These are phyloP conservation scores for Pichia manshurica DNA, from an alignment of 805 yeast species.

Conservation along the genomic window DNA sequence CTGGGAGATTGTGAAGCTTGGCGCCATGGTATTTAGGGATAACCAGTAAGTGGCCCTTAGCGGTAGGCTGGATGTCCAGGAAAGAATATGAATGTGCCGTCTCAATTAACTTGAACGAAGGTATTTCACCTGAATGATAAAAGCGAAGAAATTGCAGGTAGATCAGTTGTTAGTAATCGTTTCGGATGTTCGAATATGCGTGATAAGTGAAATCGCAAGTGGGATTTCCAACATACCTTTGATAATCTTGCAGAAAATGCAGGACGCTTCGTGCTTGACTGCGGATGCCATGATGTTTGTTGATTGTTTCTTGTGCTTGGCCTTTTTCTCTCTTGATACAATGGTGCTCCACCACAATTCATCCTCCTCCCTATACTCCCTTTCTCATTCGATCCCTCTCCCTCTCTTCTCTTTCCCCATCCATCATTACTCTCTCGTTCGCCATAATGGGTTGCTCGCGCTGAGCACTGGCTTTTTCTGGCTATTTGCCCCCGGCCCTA, in stretches of 20 bases:
- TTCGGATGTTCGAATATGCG: not conserved
- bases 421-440: not conserved
- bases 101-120: slow-evolving; percentile 84
- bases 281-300: slow-evolving; percentile 25
- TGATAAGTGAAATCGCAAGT: not conserved
- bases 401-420: not conserved
- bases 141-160: not conserved
- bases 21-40: slow-evolving; percentile 95
- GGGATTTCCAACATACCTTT: slow-evolving; percentile 46
- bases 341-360: no score
- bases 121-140: slow-evolving; percentile 76
- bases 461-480: no score
- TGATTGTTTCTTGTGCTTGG: not conserved
- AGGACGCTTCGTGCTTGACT: slow-evolving; percentile 44
- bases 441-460: no score
- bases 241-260: slow-evolving; percentile 91
- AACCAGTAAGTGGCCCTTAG: slow-evolving; percentile 81
- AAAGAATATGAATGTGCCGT: slow-evolving; percentile 79
- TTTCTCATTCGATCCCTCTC: not conserved
- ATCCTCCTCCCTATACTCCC: no score
- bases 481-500: no score
- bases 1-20: slow-evolving; percentile 86
- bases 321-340: not conserved
- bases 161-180: slow-evolving; percentile 6
- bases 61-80: slow-evolving; percentile 88